Percentiles rank a stretch among this genome's conserved stretches.
These are phyloP conservation scores for Acacia crassicarpa DNA, from an alignment of 306 rosid species.

Conservation along the genomic window DNA sequence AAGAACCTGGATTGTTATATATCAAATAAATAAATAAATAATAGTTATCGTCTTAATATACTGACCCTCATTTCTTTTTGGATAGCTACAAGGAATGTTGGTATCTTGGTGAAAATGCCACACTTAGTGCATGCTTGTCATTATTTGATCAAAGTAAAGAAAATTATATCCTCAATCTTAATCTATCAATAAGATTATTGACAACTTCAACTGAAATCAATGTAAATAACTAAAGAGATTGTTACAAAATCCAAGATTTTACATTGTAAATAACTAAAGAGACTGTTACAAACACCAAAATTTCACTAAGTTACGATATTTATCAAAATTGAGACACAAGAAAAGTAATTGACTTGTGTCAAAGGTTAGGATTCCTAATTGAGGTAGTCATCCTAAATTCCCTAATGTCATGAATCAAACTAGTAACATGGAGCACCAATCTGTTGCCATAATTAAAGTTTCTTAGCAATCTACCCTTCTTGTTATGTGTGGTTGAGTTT, in stretches of 20 bases:
- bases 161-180: neutral
- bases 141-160: neutral
- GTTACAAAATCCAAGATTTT: neutral
- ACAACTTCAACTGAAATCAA: neutral
- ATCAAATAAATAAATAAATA: no score
- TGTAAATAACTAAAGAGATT: no score
- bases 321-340: conserved; percentile 1
- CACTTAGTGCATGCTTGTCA: neutral
- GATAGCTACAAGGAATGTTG: neutral
- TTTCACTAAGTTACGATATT: neutral
- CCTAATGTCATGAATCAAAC: neutral
- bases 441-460: neutral
- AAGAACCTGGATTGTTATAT: no score
- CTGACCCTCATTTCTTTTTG: neutral
- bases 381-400: neutral
- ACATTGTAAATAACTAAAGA: no score
- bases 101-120: neutral
- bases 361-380: neutral
- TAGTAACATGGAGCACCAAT: neutral
- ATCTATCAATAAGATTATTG: neutral
- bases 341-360: neutral
- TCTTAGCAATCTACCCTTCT: neutral
- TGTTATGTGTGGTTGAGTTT: conserved; percentile 4
- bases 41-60: neutral
- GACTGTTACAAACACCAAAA: neutral